Conservation (phyloP, 805 yeast genomes). For the Metschnikowia gelsemii region DNA sequence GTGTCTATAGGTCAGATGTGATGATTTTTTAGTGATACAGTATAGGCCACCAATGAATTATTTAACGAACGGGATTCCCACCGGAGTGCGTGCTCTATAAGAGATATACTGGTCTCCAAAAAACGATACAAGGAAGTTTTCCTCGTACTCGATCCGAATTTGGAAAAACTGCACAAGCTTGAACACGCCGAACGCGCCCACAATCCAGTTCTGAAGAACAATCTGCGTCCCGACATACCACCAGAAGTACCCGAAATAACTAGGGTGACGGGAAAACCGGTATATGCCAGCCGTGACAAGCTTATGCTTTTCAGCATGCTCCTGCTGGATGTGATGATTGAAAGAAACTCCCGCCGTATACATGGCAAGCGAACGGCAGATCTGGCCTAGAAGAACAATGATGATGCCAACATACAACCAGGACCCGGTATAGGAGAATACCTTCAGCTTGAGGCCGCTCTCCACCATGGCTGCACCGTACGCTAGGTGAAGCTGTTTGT, state of each 20-base stretch:
- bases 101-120: constrained; percentile 65
- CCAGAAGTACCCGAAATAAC: constrained; percentile 86
- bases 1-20: too few relatives aligned
- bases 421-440: constrained; percentile 3
- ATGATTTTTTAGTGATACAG: too few relatives aligned
- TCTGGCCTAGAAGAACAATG: constrained; percentile 60
- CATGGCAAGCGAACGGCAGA: constrained; percentile 75
- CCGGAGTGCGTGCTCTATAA: constrained; percentile 51
- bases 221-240: constrained; percentile 92
- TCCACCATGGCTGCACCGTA: constrained; percentile 20
- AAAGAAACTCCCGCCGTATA: constrained; percentile 82
- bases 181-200: constrained; percentile 51
- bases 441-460: constrained; percentile 9
- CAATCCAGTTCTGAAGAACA: constrained; percentile 62
- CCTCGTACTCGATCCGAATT: constrained; percentile 70
- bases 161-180: constrained; percentile 69
- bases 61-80: constrained; percentile 61
- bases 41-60: too few relatives aligned
- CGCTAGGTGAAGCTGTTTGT: constrained; percentile 30
- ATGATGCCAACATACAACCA: constrained; percentile 44
- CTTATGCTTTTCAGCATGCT: constrained; percentile 52
- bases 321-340: constrained; percentile 69
- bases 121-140: constrained; percentile 57
- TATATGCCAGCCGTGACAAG: constrained; percentile 79
- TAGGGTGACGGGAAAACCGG: constrained; percentile 72